Evolutionary conservation across 75 land plant species (phyloP).

Genomic region (Selaginella tamariscina): DNA sequence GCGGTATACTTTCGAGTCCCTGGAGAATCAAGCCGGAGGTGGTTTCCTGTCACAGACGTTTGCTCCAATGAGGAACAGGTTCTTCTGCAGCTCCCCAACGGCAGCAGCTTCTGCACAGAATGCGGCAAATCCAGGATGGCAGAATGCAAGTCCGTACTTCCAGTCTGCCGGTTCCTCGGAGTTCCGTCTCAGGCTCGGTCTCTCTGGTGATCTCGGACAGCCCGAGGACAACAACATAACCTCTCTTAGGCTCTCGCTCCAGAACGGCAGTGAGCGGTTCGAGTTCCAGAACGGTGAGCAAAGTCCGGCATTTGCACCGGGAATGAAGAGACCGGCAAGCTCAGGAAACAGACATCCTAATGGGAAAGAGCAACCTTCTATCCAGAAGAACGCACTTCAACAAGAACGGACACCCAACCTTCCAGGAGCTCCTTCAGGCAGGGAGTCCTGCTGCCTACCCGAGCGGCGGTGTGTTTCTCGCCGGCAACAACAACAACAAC

Average conservation of each 20-base stretch:
- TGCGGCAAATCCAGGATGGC: not conserved
- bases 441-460: no score
- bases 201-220: not conserved
- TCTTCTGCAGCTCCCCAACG: constrained; percentile 13
- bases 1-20: constrained; percentile 80
- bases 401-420: not conserved
- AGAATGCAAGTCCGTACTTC: not conserved
- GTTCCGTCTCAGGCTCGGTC: not conserved
- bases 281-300: not conserved
- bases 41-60: constrained; percentile 72
- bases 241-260: not conserved
- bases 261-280: not conserved
- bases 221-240: not conserved
- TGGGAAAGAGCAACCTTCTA: not conserved
- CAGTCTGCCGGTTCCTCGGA: not conserved
- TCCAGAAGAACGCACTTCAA: not conserved
- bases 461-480: no score
- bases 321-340: not conserved
- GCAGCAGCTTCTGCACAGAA: not conserved
- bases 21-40: constrained; percentile 80
- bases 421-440: not conserved
- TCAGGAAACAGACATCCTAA: no score
- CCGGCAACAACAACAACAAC: not conserved
- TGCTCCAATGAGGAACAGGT: constrained; percentile 36
- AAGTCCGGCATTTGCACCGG: not conserved